Percentiles rank a stretch among this genome's conserved stretches.
These are phyloP conservation scores for Euphorbia schlechtendalii DNA, from an alignment of 441 rosid genomes.

Conservation along the genomic window DNA sequence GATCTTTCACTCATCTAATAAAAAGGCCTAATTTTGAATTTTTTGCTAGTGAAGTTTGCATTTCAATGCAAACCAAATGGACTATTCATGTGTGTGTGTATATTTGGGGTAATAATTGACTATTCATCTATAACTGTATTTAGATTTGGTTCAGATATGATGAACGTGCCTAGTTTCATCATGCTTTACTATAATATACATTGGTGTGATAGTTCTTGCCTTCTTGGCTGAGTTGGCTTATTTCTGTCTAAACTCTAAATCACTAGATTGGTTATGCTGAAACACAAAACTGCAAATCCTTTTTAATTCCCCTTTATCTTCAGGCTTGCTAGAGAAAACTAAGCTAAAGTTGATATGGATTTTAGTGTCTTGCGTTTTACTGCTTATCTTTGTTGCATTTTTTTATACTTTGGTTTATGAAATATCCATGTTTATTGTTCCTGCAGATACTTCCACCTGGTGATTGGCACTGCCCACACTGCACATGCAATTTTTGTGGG, in stretches of 20 bases:
- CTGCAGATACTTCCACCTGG: slow-evolving; percentile 82
- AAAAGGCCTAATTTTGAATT: not conserved
- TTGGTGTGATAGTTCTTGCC: not conserved
- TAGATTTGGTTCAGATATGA: not conserved
- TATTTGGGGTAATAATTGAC: too few relatives aligned
- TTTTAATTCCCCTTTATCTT: not conserved
- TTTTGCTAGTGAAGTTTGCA: not conserved
- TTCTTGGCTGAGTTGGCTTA: slow-evolving; percentile 3
- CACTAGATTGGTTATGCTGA: not conserved
- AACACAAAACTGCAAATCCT: not conserved
- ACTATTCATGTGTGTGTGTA: not conserved
- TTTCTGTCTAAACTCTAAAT: not conserved
- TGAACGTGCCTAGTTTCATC: not conserved
- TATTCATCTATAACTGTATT: too few relatives aligned
- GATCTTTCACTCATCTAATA: not conserved
- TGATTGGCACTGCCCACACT: slow-evolving; percentile 95
- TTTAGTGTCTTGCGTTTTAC: slow-evolving; percentile 5
- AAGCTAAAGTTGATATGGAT: not conserved
- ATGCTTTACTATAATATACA: not conserved
- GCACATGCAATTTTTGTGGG: slow-evolving; percentile 87
- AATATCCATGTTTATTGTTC: slow-evolving; percentile 13
- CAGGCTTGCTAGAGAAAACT: slow-evolving; percentile 1
- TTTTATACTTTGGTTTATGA: not conserved
- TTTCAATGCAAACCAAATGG: not conserved
- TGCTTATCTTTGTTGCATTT: not conserved